phyloP scores from a whole-genome alignment of 768 basidiomycete species.

The Arthromyces matolae region DNA sequence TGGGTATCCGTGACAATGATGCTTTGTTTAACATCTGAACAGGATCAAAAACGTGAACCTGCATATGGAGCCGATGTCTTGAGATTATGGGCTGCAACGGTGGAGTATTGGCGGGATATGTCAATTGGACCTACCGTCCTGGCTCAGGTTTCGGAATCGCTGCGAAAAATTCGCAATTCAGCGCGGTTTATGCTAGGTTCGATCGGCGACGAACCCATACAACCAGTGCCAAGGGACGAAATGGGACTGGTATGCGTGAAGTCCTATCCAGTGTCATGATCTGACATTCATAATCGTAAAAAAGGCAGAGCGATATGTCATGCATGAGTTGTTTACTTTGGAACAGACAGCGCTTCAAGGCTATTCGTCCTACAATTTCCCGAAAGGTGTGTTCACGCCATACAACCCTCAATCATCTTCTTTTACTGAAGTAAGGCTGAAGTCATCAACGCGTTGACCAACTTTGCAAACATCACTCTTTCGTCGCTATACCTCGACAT shows the following conservation, averaged over 20 bases:
- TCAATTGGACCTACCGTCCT: constrained; percentile 78
- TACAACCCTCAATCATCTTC: no score
- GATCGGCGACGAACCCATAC: constrained; percentile 40
- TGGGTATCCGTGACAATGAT: constrained; percentile 5
- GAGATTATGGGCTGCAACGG: constrained; percentile 87
- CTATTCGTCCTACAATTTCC: constrained; percentile 76
- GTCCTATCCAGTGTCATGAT: not conserved
- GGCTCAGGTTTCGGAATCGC: constrained; percentile 65
- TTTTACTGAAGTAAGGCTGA: no score
- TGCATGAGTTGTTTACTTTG: constrained; percentile 77
- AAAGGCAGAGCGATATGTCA: constrained; percentile 81
- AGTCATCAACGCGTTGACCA: constrained; percentile 71
- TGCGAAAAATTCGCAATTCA: constrained; percentile 84
- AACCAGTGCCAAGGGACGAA: constrained; percentile 40
- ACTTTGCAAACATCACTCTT: constrained; percentile 79
- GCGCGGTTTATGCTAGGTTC: constrained; percentile 86
- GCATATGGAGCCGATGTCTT: constrained; percentile 85
- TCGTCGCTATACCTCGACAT: constrained; percentile 92
- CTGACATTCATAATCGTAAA: not conserved
- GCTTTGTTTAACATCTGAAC: constrained; percentile 1
- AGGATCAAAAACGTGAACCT: constrained; percentile 70
- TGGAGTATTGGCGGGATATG: constrained; percentile 88
- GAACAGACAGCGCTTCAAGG: constrained; percentile 64
- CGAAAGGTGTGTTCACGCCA: constrained; percentile 76
- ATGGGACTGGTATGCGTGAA: constrained; percentile 59